Base-by-base conservation (phyloP, 2,329 filamentous ascomycete genomes). In the Fusarium gaditjirri region DNA sequence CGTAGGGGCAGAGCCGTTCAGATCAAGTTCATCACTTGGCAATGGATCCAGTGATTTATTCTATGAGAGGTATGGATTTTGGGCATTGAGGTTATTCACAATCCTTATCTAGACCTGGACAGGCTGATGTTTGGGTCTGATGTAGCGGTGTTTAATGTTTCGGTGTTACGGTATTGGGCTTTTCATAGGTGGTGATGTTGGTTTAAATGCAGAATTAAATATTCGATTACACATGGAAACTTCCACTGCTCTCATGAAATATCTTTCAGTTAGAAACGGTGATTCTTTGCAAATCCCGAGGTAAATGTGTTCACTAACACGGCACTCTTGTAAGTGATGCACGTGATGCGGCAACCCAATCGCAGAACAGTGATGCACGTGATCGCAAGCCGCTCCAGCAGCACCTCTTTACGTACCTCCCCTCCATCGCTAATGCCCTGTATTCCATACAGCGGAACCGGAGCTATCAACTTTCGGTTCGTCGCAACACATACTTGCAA, bases 391-490 rank as follows among this genome's bases (percentile, higher is more conserved):
- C 46, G 62, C 44, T 71, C 62, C 62, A 47, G 35, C 31, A 55
- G 55, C n/a, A 65, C 38, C 36, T 46, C 70, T 68, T 52, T 62
- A 58, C 39, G 35, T 61, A 72, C 63, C 50, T 69, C 53, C 39
- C 63, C 46, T 65, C 39, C 53, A 41, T 70, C 36, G 50, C 52
- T 56, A 3, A 25, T 6, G 29, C 29, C 8, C 29, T 31, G 3
- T 29, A 29, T 7, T 29, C 27, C 19, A 41, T 54, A 43, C 69
- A 65, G 70, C 70, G 70, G 73, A 49, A 70, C 70, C 70, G 70
- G 70, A 72, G 70, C 66, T 42, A 57, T 56, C 31, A 25, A 68
- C 41, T 47, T 50, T 54, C 36, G 56, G 49, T 73, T 56, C 36
- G 11, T 56, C 41, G 29, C 44, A 59, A 44, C 44, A 54, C 53